A percentile compares a stretch with the other conserved stretches of the same genome.
These are phyloP conservation scores for Trametes sp. DNA, from an alignment of 1,284 basidiomycete genomes.

Conservation along the genomic window DNA sequence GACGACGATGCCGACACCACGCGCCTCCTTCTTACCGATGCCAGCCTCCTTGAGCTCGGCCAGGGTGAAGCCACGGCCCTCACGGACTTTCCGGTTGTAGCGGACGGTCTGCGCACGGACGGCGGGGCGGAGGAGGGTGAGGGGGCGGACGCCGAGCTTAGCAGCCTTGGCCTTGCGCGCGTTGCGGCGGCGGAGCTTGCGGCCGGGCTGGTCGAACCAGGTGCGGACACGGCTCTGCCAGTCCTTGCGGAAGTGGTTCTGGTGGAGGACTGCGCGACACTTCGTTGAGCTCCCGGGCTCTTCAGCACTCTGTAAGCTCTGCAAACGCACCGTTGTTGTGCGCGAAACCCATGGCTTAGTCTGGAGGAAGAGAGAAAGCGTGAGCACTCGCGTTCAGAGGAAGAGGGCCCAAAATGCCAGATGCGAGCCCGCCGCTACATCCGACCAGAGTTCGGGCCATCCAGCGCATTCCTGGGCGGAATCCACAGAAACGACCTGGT, in stretches of 20 bases:
- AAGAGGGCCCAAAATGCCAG: conserved; percentile 19
- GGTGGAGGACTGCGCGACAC: conserved; percentile 74
- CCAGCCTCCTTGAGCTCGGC: conserved; percentile 96
- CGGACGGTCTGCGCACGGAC: conserved; percentile 97
- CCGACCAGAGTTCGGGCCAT: conserved; percentile 37
- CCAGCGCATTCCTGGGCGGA: conserved; percentile 42
- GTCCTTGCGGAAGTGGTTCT: conserved; percentile 99
- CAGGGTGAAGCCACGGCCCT: conserved; percentile 97
- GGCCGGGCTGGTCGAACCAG: conserved; percentile 99
- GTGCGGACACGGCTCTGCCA: conserved; percentile 95
- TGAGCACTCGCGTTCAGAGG: conserved; percentile 27
- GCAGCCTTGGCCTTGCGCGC: conserved; percentile 95
- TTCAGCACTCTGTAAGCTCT: conserved; percentile 1
- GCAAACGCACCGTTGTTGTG: conserved; percentile 78
- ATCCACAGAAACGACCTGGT: conserved; percentile 29
- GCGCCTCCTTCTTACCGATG: conserved; percentile 93
- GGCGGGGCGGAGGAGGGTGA: conserved; percentile 93
- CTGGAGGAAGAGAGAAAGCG: conserved; percentile 30
- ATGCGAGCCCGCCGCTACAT: conserved; percentile 39
- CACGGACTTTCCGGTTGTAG: conserved; percentile 98
- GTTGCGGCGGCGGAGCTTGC: conserved; percentile 95
- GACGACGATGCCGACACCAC: conserved; percentile 93
- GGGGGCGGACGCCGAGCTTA: conserved; percentile 91
- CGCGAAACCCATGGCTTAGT: conserved; percentile 72
- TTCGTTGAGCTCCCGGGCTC: conserved; percentile 11